phyloP scores from a whole-genome alignment of 352 stramenopile species.

The Phytophthora agathidicida region DNA sequence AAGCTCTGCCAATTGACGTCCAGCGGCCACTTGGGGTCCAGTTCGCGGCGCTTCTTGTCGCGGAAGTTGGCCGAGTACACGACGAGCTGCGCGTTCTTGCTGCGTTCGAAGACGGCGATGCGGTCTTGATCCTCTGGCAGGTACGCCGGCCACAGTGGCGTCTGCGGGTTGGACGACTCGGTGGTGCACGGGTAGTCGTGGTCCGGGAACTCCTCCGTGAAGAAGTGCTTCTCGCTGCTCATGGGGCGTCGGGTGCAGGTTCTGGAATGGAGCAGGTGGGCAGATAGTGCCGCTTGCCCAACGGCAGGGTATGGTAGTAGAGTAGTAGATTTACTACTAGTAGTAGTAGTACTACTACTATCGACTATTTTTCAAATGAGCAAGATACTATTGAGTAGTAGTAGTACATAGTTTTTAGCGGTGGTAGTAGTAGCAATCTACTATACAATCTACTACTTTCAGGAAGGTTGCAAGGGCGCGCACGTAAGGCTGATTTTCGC shows the following conservation, averaged over 20 bases:
- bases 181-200: slow-evolving; percentile 73
- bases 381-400: no score
- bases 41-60: slow-evolving; percentile 47
- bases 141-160: slow-evolving; percentile 72
- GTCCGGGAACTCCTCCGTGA: slow-evolving; percentile 78
- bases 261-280: slow-evolving; percentile 10
- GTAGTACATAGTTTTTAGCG: no score
- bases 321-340: no score
- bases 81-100: slow-evolving; percentile 83
- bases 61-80: slow-evolving; percentile 77
- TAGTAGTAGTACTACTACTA: no score
- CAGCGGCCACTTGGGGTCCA: slow-evolving; percentile 70
- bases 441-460: no score
- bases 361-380: no score
- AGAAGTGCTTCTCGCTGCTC: slow-evolving; percentile 45
- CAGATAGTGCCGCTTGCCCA: no score
- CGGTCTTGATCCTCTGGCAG: slow-evolving; percentile 64
- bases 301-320: no score
- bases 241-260: slow-evolving; percentile 19
- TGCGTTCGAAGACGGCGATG: slow-evolving; percentile 78
- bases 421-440: no score
- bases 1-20: slow-evolving; percentile 88
- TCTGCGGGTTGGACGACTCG: slow-evolving; percentile 59
- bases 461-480: no score
- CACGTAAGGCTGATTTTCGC: no score